A percentile compares a stretch with the other conserved stretches of the same genome.
phyloP scores from a whole-genome alignment of 495 filamentous ascomycete species.

The Beverwykella pulmonaria region DNA sequence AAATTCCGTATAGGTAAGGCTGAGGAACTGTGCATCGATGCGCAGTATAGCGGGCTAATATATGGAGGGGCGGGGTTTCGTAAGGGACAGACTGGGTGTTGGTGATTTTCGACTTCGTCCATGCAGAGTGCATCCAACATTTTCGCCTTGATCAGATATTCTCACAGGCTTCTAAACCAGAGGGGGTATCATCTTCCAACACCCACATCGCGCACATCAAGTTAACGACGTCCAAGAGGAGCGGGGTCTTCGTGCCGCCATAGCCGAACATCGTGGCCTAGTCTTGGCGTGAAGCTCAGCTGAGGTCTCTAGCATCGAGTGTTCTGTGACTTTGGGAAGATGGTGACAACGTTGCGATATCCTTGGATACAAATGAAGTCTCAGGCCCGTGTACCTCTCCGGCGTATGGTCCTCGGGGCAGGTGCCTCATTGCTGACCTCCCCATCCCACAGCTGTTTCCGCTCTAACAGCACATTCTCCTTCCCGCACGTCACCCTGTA shows the following conservation, averaged over 20 bases:
- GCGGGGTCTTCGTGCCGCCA: background rate
- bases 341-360: background rate
- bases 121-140: too few relatives aligned
- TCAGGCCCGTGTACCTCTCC: background rate
- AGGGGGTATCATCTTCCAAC: background rate
- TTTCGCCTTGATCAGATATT: too few relatives aligned
- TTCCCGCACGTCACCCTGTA: slow-evolving; percentile 11
- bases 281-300: background rate
- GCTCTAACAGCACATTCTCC: background rate
- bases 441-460: background rate
- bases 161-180: too few relatives aligned
- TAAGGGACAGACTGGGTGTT: too few relatives aligned
- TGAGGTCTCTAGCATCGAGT: background rate
- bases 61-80: too few relatives aligned
- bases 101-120: too few relatives aligned
- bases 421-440: background rate
- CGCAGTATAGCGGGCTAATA: too few relatives aligned
- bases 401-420: background rate
- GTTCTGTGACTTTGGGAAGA: background rate
- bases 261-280: background rate
- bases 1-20: too few relatives aligned
- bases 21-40: too few relatives aligned
- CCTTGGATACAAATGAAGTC: background rate
- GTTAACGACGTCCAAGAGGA: background rate
- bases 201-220: background rate